Base-by-base conservation (phyloP, 768 basidiomycete genomes). In the Suillus cothurnatus region DNA sequence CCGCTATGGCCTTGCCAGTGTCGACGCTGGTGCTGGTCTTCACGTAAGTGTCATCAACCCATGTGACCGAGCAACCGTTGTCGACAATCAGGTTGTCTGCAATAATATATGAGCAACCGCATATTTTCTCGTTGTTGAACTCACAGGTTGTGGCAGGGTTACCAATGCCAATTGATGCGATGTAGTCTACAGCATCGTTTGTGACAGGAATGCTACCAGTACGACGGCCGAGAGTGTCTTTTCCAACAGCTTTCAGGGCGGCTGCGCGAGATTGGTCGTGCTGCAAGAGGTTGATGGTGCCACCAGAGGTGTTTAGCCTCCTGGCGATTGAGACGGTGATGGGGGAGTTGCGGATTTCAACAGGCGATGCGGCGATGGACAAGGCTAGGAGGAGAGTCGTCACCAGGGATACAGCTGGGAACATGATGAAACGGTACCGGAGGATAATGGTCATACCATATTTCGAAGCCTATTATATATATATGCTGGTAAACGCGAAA, bases 1-100 rank as follows among this genome's bases (percentile, higher is more conserved):
- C 85, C 23, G 81, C 86, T 67, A 90, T 85, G 43, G 71, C 31
- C 64, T 85, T 68, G 1, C 69, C 66, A 23, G 87, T 88, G 66
- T 79, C 64, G 12, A 45, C 71, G 64, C 85, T 87, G 31, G 86
- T 84, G 63, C 78, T 78, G 6, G 89, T 89, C 67, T 67, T 65
- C 26, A 71, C 72, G 70, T 87, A 90, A 31, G 69, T 75, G 31
- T 88, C 86, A 28, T 88, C 88, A 53, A 90, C 79, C 88, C 89
- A 90, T 32, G 88, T 90, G 77, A 89, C 89, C 23, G 89, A 88
- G 74, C 86, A 88, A 39, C 74, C 55, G 6, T 88, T 88, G 70
- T 89, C 88, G 61, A 90, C 77, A 61, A 89, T 70, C 50, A 91
- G 80, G 4, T 71, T 61, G 71, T 85, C 87, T 89, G 67, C 49